Evolutionary conservation across 2,329 filamentous ascomycete species (phyloP).

Genomic region (Rugonectria rugulosa): DNA sequence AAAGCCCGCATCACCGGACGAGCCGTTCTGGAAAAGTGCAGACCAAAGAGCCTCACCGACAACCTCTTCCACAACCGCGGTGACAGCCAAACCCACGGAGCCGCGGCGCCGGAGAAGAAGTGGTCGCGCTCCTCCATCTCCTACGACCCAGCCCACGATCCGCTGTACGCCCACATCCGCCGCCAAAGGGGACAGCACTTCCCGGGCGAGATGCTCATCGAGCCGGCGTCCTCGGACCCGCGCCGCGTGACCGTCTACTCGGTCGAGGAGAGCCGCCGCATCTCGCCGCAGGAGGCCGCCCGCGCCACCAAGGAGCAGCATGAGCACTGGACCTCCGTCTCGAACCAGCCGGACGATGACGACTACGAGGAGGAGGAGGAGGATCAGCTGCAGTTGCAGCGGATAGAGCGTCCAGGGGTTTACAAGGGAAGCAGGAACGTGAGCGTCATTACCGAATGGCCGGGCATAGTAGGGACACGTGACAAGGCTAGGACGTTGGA

Average conservation of each 20-base stretch:
- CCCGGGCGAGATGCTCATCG: conserved; percentile 25
- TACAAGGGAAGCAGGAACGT: too few relatives aligned
- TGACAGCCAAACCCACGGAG: too few relatives aligned
- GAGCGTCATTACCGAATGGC: too few relatives aligned
- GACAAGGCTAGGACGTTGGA: neutral
- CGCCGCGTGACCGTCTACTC: neutral
- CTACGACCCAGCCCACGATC: conserved; percentile 26
- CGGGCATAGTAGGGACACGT: too few relatives aligned
- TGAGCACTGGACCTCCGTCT: neutral
- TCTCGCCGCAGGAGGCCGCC: neutral
- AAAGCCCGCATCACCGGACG: neutral
- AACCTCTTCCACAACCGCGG: too few relatives aligned
- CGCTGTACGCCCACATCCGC: conserved; percentile 28
- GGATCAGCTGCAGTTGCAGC: too few relatives aligned
- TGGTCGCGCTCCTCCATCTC: neutral
- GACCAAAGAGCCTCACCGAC: too few relatives aligned
- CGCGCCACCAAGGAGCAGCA: neutral
- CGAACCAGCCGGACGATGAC: neutral
- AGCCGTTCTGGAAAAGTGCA: neutral
- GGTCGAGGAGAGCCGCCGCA: too few relatives aligned
- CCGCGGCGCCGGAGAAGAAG: neutral
- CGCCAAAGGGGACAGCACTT: conserved; percentile 5
- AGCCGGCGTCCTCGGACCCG: neutral
- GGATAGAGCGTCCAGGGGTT: too few relatives aligned
- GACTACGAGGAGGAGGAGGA: neutral